Percentiles rank a stretch among this genome's conserved stretches.
Evolutionary conservation across 768 basidiomycete species (phyloP).

Genomic region (Exidia glandulosa): DNA sequence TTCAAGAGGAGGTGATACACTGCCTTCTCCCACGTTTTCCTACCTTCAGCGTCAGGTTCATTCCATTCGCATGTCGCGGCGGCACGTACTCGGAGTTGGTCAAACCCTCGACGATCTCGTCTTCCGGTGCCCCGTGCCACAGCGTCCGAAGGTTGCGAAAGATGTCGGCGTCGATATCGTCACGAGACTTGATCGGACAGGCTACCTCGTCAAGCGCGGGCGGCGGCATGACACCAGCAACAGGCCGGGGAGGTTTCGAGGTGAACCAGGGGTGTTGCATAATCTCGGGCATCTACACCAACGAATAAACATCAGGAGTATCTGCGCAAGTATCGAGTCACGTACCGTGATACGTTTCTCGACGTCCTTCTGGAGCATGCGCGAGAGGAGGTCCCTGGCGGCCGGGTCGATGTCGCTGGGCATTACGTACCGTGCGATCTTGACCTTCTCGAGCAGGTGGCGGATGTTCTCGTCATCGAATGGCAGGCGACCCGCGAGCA

Average conservation of each 20-base stretch:
- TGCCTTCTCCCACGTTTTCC: slow-evolving; percentile 81
- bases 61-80: neutral
- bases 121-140: slow-evolving; percentile 76
- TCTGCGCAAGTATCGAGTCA: slow-evolving; percentile 7
- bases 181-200: slow-evolving; percentile 47
- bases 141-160: slow-evolving; percentile 82
- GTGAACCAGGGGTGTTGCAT: slow-evolving; percentile 73
- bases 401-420: slow-evolving; percentile 71
- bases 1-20: slow-evolving; percentile 85
- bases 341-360: slow-evolving; percentile 67
- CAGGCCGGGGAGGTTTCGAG: neutral
- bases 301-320: neutral
- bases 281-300: slow-evolving; percentile 70
- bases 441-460: slow-evolving; percentile 73
- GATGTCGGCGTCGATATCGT: slow-evolving; percentile 79
- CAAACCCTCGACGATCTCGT: slow-evolving; percentile 60
- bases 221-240: slow-evolving; percentile 18
- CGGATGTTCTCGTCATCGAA: slow-evolving; percentile 87
- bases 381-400: slow-evolving; percentile 70
- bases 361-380: slow-evolving; percentile 86
- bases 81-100: slow-evolving; percentile 25
- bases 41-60: neutral
- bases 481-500: slow-evolving; percentile 82
- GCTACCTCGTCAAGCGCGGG: slow-evolving; percentile 61
- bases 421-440: slow-evolving; percentile 73